Percentiles rank a stretch among this genome's conserved stretches.
Conservation (phyloP, 305 asterid species). For the Andrographis paniculata region DNA sequence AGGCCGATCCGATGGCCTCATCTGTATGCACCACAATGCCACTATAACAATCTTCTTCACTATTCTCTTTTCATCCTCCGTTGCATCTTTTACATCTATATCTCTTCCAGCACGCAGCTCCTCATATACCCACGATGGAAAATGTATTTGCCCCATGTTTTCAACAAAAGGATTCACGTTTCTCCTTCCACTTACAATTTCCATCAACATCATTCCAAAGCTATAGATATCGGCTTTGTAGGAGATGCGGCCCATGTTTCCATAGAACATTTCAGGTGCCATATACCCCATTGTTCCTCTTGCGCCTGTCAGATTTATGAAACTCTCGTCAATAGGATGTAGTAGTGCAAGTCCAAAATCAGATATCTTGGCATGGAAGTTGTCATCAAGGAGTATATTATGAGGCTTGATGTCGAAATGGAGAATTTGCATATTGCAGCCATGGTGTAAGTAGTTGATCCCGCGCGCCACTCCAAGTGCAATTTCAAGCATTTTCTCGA, state of each 20-base stretch:
- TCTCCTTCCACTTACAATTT: slow-evolving; percentile 22
- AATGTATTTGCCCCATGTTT: slow-evolving; percentile 21
- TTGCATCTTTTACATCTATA: slow-evolving; percentile 17
- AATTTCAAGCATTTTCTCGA: no score
- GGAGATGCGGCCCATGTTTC: no score
- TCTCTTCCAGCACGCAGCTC: slow-evolving; percentile 15
- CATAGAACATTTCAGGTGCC: slow-evolving; percentile 16
- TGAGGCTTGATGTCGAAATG: no score
- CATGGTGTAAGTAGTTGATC: slow-evolving; percentile 28
- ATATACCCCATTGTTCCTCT: slow-evolving; percentile 39
- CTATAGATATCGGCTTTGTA: slow-evolving; percentile 20
- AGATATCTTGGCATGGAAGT: no score
- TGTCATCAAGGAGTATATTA: no score
- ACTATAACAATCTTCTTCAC: slow-evolving; percentile 29
- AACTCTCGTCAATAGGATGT: no score
- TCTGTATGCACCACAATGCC: slow-evolving; percentile 37
- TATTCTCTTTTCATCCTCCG: slow-evolving; percentile 24
- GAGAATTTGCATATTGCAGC: slow-evolving; percentile 2
- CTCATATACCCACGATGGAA: slow-evolving; percentile 32
- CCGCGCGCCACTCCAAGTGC: no score
- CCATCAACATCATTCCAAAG: slow-evolving; percentile 35
- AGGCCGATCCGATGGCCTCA: slow-evolving; percentile 34
- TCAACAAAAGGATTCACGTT: slow-evolving; percentile 25
- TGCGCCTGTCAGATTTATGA: slow-evolving; percentile 13
- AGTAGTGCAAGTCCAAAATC: no score